A percentile compares a stretch with the other conserved stretches of the same genome.
These are phyloP conservation scores for Stephania cephalantha DNA, from an alignment of 164 flowering plant species.

Conservation along the genomic window DNA sequence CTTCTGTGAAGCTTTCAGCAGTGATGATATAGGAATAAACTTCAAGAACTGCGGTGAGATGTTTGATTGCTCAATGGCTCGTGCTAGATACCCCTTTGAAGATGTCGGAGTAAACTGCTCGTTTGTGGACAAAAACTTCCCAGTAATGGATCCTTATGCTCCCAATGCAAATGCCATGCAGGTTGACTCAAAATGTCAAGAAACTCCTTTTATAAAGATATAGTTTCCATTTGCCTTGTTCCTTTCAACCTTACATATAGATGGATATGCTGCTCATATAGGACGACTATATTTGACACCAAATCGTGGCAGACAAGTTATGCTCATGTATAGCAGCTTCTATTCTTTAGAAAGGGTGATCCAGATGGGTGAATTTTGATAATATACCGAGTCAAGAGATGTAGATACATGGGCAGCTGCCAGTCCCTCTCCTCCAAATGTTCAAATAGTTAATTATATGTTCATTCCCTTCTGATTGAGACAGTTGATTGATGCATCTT, in stretches of 20 bases:
- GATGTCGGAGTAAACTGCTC: constrained; percentile 34
- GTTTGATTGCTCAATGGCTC: constrained; percentile 32
- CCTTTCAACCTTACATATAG: not conserved
- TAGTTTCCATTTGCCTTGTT: not conserved
- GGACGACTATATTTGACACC: not conserved
- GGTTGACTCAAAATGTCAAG: constrained; percentile 28
- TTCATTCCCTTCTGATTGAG: too few species aligned
- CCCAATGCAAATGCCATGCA: constrained; percentile 38
- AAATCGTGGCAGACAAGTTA: not conserved
- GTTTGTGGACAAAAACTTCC: constrained; percentile 38
- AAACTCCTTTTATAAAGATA: not conserved
- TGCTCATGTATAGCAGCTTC: not conserved
- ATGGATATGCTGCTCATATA: not conserved
- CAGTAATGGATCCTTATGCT: constrained; percentile 33
- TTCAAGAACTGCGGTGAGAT: constrained; percentile 32
- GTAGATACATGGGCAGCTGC: too few species aligned
- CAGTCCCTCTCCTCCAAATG: not conserved
- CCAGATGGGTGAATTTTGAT: not conserved
- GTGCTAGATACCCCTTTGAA: constrained; percentile 22
- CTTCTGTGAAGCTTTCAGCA: constrained; percentile 35
- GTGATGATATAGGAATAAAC: constrained; percentile 32
- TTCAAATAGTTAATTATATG: not conserved
- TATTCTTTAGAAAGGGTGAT: not conserved
- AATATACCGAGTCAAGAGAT: too few species aligned
- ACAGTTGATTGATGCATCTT: too few species aligned